phyloP scores from a whole-genome alignment of 495 filamentous ascomycete genomes.

The Penicillium turbatum region DNA sequence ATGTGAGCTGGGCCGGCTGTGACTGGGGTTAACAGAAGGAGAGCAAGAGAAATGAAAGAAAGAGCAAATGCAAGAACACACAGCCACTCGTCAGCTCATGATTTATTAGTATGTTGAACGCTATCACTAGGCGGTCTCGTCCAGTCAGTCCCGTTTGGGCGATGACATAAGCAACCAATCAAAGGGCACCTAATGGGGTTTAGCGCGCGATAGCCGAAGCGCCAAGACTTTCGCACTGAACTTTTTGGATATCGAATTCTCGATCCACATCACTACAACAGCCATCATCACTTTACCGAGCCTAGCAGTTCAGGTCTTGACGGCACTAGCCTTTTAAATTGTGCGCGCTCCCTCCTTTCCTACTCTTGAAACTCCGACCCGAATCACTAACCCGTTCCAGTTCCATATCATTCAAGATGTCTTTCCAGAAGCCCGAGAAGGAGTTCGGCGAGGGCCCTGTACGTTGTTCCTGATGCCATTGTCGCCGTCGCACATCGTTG shows the following conservation, averaged over 20 bases:
- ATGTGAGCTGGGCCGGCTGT: neutral
- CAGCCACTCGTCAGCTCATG: neutral
- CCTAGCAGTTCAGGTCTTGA: slow-evolving; percentile 60
- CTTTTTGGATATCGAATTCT: slow-evolving; percentile 19
- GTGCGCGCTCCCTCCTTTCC: slow-evolving; percentile 1
- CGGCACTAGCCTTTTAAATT: slow-evolving; percentile 38
- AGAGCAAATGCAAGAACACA: slow-evolving; percentile 6
- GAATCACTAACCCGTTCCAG: slow-evolving; percentile 8
- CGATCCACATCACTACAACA: slow-evolving; percentile 31
- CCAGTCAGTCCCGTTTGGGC: neutral
- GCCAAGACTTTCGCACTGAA: slow-evolving; percentile 44
- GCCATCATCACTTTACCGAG: slow-evolving; percentile 83
- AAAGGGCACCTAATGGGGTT: slow-evolving; percentile 15
- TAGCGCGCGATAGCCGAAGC: slow-evolving; percentile 41
- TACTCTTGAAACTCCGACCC: neutral
- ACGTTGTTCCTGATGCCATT: slow-evolving; percentile 29
- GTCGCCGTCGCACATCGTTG: slow-evolving; percentile 9
- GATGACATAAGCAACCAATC: slow-evolving; percentile 25
- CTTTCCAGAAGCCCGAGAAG: slow-evolving; percentile 95
- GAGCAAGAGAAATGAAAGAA: neutral
- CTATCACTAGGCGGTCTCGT: slow-evolving; percentile 1
- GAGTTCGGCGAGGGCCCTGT: slow-evolving; percentile 83
- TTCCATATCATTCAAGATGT: slow-evolving; percentile 60
- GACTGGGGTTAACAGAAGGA: neutral
- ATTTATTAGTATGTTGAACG: neutral